These are phyloP conservation scores for Solanum etuberosum DNA, from an alignment of 257 asterid species.

Conservation along the genomic window DNA sequence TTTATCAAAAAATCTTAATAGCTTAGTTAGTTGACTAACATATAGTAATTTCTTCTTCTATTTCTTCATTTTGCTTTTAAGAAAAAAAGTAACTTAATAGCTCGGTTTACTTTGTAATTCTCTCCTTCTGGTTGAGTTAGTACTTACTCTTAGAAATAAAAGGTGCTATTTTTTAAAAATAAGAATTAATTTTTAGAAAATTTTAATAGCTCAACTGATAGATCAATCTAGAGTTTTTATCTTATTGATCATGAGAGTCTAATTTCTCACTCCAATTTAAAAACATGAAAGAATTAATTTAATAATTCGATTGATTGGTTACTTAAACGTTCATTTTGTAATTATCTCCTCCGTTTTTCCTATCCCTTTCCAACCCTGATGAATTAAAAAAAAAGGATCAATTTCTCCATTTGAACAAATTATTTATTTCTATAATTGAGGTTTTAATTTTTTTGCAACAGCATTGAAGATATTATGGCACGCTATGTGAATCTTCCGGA, in stretches of 20 bases:
- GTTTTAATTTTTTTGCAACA: not conserved
- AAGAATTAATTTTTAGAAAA: too few species aligned
- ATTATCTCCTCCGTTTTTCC: too few species aligned
- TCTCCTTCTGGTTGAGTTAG: too few species aligned
- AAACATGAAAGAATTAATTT: not conserved
- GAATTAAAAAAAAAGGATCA: not conserved
- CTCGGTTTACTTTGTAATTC: not conserved
- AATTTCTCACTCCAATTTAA: too few species aligned
- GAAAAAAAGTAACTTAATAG: not conserved
- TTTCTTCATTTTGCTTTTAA: fast-evolving
- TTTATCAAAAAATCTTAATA: fast-evolving
- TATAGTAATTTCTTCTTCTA: too few species aligned
- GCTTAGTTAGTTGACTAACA: fast-evolving
- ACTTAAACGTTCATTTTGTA: too few species aligned
- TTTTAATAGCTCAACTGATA: too few species aligned
- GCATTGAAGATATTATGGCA: constrained; percentile 69
- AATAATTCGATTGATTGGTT: not conserved
- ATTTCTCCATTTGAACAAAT: not conserved
- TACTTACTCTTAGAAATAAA: too few species aligned
- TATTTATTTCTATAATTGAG: not conserved
- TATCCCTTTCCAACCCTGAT: not conserved
- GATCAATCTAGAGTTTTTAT: too few species aligned
- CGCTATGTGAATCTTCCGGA: constrained; percentile 75
- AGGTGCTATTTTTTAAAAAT: not conserved
- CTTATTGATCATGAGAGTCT: not conserved